Conservation (phyloP, 1,284 basidiomycete species). For the Papiliotrema nemorosa region DNA sequence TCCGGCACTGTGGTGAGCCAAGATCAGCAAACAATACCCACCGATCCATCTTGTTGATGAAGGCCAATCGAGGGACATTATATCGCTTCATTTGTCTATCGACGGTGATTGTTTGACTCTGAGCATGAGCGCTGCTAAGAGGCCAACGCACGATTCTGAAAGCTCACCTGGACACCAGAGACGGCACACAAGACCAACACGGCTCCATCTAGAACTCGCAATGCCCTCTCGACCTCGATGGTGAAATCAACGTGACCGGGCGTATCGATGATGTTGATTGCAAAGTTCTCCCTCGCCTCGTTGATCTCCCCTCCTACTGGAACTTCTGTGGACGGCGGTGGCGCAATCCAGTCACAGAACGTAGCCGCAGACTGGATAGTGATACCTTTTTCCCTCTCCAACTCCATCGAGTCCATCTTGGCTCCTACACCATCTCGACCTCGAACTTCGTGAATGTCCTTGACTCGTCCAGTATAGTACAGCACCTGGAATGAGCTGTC, state of each 20-base stretch:
- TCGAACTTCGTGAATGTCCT: constrained; percentile 96
- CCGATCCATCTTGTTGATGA: constrained; percentile 99
- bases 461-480: constrained; percentile 94
- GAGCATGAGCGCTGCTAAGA: neutral
- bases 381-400: constrained; percentile 98
- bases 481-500: constrained; percentile 49
- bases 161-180: constrained; percentile 80
- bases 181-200: constrained; percentile 96
- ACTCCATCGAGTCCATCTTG: constrained; percentile 99
- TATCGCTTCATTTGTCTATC: constrained; percentile 98
- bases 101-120: constrained; percentile 90
- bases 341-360: constrained; percentile 91
- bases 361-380: constrained; percentile 99
- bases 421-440: constrained; percentile 94
- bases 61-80: constrained; percentile 90
- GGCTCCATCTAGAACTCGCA: constrained; percentile 95
- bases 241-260: constrained; percentile 99
- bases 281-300: constrained; percentile 73
- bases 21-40: constrained; percentile 32
- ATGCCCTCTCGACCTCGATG: constrained; percentile 95
- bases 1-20: constrained; percentile 63
- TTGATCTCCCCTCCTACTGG: constrained; percentile 47
- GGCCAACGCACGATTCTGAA: neutral
- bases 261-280: constrained; percentile 98
- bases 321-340: constrained; percentile 51